Evolutionary conservation across 257 asterid genomes (phyloP), one percentile per base, ranked within the genome.

Genomic region (Solanum etuberosum): DNA sequence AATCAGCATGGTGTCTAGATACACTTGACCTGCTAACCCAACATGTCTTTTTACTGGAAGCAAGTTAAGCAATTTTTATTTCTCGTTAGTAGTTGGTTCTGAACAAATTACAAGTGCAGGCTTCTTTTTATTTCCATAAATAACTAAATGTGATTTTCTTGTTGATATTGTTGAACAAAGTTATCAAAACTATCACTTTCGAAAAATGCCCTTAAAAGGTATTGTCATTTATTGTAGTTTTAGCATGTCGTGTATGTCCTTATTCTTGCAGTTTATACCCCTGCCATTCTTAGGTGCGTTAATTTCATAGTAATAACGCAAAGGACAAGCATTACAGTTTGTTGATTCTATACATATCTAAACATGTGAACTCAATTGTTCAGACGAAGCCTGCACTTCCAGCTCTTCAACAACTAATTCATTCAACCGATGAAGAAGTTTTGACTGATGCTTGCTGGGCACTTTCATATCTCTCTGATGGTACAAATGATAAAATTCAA

Each of bases 341-440:
- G 83, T n/a, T 77, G 83, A 40, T 40, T 77, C 61, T 77, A 42
- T 77, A 32, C 37, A 77, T 77, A 77, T 77, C 83, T 77, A 77
- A 77, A 77, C 83, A 43, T 77, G 83, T 77, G 57, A 77, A 14
- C 83, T 77, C 63, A 46, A 77, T 89, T 72, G 46, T 88, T 72
- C 95, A 96, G 99, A 92, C 94, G 7, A 95, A 89, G 86, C 98
- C 98, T 25, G 97, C 99, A 7, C 98, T 96, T 88, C 98, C 98
- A 38, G 83, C 83, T 77, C 83, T 77, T 77, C 83, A 77, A 77
- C 83, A 77, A 77, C 83, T 77, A 7, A 77, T 40, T n/a, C 83
- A 77, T 77, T 77, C 57, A 77, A 77, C 83, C n/a, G 83, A 77
- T 77, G 83, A 77, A 77, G 83, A 77, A 77, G 83, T 77, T 77